Base-by-base conservation (phyloP, 1,284 basidiomycete genomes). In the Stygiomarasmius scandens region DNA sequence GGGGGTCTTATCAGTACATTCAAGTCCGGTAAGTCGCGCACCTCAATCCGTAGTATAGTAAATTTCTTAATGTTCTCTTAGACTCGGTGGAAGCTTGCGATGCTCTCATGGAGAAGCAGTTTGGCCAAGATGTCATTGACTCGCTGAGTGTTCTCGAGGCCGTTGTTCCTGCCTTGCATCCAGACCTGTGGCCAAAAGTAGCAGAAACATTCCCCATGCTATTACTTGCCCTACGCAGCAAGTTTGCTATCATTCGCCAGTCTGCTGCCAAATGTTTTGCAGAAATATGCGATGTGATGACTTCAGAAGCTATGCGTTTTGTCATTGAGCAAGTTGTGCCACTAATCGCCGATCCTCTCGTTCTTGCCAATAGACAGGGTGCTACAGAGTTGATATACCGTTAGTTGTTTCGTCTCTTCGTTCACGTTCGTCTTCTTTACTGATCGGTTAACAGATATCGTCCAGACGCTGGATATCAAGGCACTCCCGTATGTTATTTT, bases 401-500 rank as follows among this genome's bases (percentile, higher is more conserved):
- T 95, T 64, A 72, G 94, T 82, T 12, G 41, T 52, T 19, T 44
- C 27, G 51, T 52, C 52, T 29, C 27, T 24, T 48, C 19, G 22
- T 49, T n/a, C n/a, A n/a, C n/a, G n/a, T n/a, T n/a, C n/a, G n/a
- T n/a, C n/a, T n/a, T n/a, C n/a, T n/a, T n/a, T n/a, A n/a, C n/a
- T n/a, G n/a, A n/a, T n/a, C n/a, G n/a, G n/a, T n/a, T n/a, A n/a
- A n/a, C n/a, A 96, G 95, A 96, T 68, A 89, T 98, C 58, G 93
- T 99, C 46, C 90, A 95, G 67, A 83, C 85, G 60, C 84, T 99
- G 48, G 96, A 98, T 66, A 87, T 98, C 74, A 96, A 96, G 72
- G 90, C 96, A 16, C 76, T 99, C 49, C 96, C 97, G 4, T 99
- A 99, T 70, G 92, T 99, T 22, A 92, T 99, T 63, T 99, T 99